phyloP scores from a whole-genome alignment of 2,329 filamentous ascomycete species.

The Xylariaceae sp. region DNA sequence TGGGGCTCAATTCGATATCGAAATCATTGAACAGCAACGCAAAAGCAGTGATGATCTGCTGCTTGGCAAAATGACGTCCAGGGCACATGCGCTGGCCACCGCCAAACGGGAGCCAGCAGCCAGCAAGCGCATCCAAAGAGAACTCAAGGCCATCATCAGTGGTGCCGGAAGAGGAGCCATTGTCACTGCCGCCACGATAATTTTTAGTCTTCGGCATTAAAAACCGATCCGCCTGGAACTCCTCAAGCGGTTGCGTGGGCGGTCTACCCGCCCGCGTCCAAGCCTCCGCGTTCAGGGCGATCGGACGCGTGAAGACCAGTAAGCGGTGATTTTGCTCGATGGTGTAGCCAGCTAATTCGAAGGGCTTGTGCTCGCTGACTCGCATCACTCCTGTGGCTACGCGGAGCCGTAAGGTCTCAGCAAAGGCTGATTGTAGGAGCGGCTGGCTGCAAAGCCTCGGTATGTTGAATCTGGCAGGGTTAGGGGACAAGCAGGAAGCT shows the following conservation, averaged over 20 bases:
- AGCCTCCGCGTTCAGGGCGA: background rate
- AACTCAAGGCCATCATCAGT: background rate
- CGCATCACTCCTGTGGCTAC: slow-evolving; percentile 1
- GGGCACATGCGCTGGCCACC: background rate
- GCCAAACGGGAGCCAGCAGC: background rate
- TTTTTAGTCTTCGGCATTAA: background rate
- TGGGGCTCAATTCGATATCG: background rate
- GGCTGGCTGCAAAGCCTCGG: background rate
- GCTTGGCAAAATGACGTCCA: background rate
- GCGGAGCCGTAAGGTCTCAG: slow-evolving; percentile 8
- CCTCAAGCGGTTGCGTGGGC: background rate
- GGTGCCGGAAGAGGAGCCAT: too few species aligned
- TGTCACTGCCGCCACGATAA: too few species aligned
- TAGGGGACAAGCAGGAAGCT: background rate
- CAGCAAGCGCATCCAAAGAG: background rate
- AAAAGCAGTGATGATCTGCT: background rate
- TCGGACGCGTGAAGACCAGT: background rate
- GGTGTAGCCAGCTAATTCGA: background rate
- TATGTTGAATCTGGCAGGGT: background rate
- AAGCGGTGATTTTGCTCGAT: slow-evolving; percentile 1
- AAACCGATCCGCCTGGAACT: slow-evolving; percentile 10
- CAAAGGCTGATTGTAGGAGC: slow-evolving; percentile 3
- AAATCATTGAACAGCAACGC: background rate
- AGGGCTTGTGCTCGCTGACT: background rate
- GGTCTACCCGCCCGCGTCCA: background rate